phyloP scores from a whole-genome alignment of 176 grass and related monocot species.

The Eleusine coracana region DNA sequence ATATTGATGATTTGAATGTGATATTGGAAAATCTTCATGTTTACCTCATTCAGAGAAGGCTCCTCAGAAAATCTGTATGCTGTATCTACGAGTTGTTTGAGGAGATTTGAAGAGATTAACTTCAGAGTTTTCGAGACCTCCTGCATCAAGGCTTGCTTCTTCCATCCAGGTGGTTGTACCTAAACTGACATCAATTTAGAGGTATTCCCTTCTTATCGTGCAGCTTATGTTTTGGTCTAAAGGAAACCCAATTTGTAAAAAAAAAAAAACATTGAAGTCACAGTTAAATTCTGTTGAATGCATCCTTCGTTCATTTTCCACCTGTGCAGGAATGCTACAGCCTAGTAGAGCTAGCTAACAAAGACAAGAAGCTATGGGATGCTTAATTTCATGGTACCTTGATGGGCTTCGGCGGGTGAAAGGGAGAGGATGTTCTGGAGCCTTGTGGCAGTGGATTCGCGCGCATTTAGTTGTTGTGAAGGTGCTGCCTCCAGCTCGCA shows the following conservation, averaged over 20 bases:
- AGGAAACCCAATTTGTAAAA: not conserved
- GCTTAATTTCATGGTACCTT: slow-evolving; percentile 1
- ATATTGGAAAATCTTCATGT: not conserved
- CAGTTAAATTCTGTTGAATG: not conserved
- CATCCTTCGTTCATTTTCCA: not conserved
- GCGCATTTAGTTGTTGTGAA: not conserved
- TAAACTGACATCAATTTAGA: not conserved
- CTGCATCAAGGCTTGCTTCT: slow-evolving; percentile 15
- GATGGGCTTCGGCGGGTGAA: slow-evolving; percentile 7
- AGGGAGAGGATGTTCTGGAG: not conserved
- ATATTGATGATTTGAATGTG: not conserved
- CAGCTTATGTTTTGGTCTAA: not conserved
- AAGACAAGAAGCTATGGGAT: not conserved
- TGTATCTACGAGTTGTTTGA: slow-evolving; percentile 7
- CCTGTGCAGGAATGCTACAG: not conserved
- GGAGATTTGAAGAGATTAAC: slow-evolving; percentile 14
- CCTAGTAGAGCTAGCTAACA: not conserved
- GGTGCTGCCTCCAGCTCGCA: slow-evolving; percentile 3
- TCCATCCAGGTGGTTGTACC: not conserved
- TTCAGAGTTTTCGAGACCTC: slow-evolving; percentile 6
- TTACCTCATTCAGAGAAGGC: slow-evolving; percentile 33
- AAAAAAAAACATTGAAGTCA: not conserved
- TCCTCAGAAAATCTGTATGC: slow-evolving; percentile 36
- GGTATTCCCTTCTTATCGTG: not conserved
- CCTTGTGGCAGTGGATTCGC: not conserved